A percentile compares a stretch with the other conserved stretches of the same genome.
Evolutionary conservation across 2,329 filamentous ascomycete genomes (phyloP).

Genomic region (Ustulina deusta): DNA sequence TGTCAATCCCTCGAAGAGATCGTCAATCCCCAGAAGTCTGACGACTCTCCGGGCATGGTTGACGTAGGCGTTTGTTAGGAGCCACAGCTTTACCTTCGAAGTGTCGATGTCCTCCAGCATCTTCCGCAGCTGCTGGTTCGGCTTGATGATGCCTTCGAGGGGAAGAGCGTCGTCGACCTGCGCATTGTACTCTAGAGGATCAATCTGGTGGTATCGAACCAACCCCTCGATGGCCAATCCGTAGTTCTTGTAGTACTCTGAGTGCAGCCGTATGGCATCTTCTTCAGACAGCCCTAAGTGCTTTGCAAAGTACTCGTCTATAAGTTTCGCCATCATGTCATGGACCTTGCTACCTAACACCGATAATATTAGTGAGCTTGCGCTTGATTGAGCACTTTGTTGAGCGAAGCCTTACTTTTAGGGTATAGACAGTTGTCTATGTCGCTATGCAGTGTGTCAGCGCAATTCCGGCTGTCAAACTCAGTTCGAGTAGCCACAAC

Average conservation of each 20-base stretch:
- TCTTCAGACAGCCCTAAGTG: slow-evolving; percentile 80
- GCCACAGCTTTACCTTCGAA: slow-evolving; percentile 87
- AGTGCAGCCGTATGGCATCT: slow-evolving; percentile 87
- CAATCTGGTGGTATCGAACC: slow-evolving; percentile 92
- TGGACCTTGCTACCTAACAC: slow-evolving; percentile 79
- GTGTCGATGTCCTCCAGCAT: slow-evolving; percentile 86
- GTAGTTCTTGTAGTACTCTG: slow-evolving; percentile 94
- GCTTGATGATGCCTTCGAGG: slow-evolving; percentile 84
- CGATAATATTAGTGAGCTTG: slow-evolving; percentile 36
- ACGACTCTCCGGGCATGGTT: slow-evolving; percentile 88
- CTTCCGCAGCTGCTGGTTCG: slow-evolving; percentile 77
- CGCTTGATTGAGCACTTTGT: background rate
- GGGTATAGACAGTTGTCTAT: slow-evolving; percentile 99
- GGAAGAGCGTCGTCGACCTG: slow-evolving; percentile 96
- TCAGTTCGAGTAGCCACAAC: slow-evolving; percentile 29
- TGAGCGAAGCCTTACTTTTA: slow-evolving; percentile 69
- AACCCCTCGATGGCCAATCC: slow-evolving; percentile 97
- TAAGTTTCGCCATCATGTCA: slow-evolving; percentile 87
- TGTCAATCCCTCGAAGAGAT: slow-evolving; percentile 93
- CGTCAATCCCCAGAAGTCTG: slow-evolving; percentile 81
- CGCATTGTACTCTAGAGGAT: slow-evolving; percentile 92
- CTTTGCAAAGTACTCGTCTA: slow-evolving; percentile 71
- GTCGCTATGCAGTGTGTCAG: slow-evolving; percentile 77
- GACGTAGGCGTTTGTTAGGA: slow-evolving; percentile 96
- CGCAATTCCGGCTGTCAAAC: background rate